Percentiles rank a stretch among this genome's conserved stretches.
phyloP scores from a whole-genome alignment of 768 basidiomycete genomes.

The Cubamyces sp. region DNA sequence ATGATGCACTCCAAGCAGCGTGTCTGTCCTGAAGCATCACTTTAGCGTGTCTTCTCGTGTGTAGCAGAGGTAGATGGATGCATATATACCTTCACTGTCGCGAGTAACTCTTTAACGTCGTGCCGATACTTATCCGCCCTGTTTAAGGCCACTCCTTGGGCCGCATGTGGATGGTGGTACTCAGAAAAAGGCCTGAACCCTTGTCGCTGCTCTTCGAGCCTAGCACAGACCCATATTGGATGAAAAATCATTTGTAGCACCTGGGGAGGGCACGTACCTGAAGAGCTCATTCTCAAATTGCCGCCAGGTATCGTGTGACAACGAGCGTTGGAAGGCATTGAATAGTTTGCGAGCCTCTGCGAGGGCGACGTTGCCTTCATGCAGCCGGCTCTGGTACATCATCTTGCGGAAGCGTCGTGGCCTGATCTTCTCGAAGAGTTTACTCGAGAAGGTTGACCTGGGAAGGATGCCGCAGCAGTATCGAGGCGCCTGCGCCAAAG shows the following conservation, averaged over 20 bases:
- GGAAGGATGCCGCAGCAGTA: slow-evolving; percentile 5
- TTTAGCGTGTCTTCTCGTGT: not conserved
- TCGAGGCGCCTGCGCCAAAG: slow-evolving; percentile 14
- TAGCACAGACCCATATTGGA: not conserved
- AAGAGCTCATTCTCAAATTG: not conserved
- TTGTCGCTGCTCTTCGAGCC: slow-evolving; percentile 1
- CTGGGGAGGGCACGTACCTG: not conserved
- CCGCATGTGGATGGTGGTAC: not conserved
- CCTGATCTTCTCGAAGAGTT: not conserved
- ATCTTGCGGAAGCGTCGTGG: slow-evolving; percentile 12
- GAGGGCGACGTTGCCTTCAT: slow-evolving; percentile 3
- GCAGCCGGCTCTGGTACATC: slow-evolving; percentile 10
- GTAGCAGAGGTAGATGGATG: not conserved
- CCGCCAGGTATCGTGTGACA: not conserved
- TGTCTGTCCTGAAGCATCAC: not conserved
- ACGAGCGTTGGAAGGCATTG: not conserved
- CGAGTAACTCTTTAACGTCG: not conserved
- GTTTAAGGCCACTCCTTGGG: not conserved
- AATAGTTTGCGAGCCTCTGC: not conserved
- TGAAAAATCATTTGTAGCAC: not conserved
- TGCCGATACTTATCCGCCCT: not conserved
- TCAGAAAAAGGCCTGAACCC: not conserved
- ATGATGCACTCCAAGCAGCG: not conserved
- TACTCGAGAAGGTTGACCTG: not conserved
- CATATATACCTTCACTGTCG: not conserved